Evolutionary conservation across 805 yeast species (phyloP), one percentile per base, ranked within the genome.

Genomic region (Candida stauntonica): DNA sequence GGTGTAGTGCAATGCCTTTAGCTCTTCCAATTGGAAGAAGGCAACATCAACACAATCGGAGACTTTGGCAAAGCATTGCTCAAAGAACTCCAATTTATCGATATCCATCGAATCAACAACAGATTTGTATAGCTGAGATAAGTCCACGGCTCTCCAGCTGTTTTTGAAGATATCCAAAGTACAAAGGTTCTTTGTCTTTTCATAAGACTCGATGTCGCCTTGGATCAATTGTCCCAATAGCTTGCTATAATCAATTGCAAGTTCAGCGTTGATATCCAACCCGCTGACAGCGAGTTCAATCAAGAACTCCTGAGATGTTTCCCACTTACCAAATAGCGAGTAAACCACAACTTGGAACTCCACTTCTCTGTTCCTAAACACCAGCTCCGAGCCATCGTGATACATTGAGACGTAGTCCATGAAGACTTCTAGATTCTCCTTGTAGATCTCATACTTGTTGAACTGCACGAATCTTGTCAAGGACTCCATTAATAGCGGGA

Each of bases 371-470:
- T 32, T 16, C 2, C 17, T 7, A 17, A 15, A 35, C 2, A 30
- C 21, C 13, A 36, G 19, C 2, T 21, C 16, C 3, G 38, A 21
- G 4, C 38, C 38, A 21, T 45, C 44, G 38, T 59, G 54, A 17
- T 41, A 35, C 0, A 42, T 39, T 12, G 54, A 38, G n/a, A 54
- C 46, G 40, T 60, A 69, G 38, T 70, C 72, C 7, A 61, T 44
- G 26, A 73, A 64, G 30, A 58, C 47, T 28, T 71, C 75, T 15
- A 61, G 47, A 31, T 68, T 66, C 8, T 62, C 62, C 6, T 44
- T 52, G 17, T 58, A 52, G 5, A 66, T 41, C 1, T 52, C 44
- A 24, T 59, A 62, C 0, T 74, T 68, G 47, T 58, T 55, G 18
- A 35, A 36, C 29, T 51, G 43, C 7, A 49, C 51, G 34, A 54